These are phyloP conservation scores for Melanomma pulvis-pyrius DNA, from an alignment of 495 filamentous ascomycete species.

Conservation along the genomic window DNA sequence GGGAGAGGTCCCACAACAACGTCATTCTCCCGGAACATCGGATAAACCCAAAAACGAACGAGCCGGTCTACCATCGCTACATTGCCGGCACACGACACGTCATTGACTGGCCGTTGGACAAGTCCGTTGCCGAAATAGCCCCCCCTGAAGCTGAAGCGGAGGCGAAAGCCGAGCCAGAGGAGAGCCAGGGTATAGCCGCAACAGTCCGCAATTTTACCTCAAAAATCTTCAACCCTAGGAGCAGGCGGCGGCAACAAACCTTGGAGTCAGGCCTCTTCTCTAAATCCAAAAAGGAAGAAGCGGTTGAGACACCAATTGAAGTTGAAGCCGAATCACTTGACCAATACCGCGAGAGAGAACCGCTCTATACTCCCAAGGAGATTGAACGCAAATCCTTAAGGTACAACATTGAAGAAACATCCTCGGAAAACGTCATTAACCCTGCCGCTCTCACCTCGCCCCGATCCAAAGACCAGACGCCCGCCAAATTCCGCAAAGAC, in stretches of 20 bases:
- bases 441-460: background rate
- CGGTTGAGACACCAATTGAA: background rate
- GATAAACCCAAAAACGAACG: background rate
- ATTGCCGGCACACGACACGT: background rate
- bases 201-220: background rate
- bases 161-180: background rate
- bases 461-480: background rate
- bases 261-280: background rate
- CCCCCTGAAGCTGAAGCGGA: background rate
- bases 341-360: background rate
- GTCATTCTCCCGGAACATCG: background rate
- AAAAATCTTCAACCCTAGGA: background rate
- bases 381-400: background rate
- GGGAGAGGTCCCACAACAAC: background rate
- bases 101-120: background rate
- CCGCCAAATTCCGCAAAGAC: background rate
- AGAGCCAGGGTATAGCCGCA: background rate
- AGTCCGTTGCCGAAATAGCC: background rate
- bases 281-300: background rate
- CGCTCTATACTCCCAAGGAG: background rate
- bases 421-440: no score
- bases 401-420: no score
- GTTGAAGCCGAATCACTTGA: background rate
- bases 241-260: no score
- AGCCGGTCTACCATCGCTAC: conserved; percentile 3